Evolutionary conservation across 139 green algal species (phyloP), one percentile per base, ranked within the genome.

Genomic region (Chlamydomonas applanata): DNA sequence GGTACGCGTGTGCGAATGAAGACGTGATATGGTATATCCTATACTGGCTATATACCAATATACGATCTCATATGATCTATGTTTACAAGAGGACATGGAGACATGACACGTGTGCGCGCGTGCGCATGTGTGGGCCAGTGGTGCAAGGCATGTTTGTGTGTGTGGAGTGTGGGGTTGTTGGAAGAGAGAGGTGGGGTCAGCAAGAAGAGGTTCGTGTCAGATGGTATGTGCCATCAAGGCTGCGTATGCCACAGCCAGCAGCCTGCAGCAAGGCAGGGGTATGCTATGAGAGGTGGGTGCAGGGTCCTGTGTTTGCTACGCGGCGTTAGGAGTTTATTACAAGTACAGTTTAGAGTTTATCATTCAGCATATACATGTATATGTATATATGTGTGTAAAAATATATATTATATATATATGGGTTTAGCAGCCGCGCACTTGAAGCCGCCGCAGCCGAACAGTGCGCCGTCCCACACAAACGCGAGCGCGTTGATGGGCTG

Each of bases 381-480:
- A 9, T 29, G 46, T 17, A 56, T 14, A 56, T 14, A 24, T 14
- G 14, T 14, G 46, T n/a, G n/a, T n/a, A n/a, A 56, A 56, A 56
- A 56, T 17, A 56, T 14, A 17, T 56, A 17, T 17, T 17, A 56
- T 24, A 56, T 14, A 24, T 24, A 17, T 56, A 14, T 56, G 46
- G 46, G 14, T 24, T 56, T 24, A 17, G 46, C 49, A 1, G 71
- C 89, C 63, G 90, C 79, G 63, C 86, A 94, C 32, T 71, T 76
- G 73, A 93, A 96, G 60, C 92, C 91, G 0, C 69, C 70, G 0
- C 83, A 84, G 0, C 91, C 92, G 36, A 91, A 89, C 35, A 97
- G 69, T 27, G 95, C 71, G 36, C 92, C 92, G 73, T 97, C 92
- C 61, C 87, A 79, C 2, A 89, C 90, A 81, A 94, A 95, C 4